These are phyloP conservation scores for Arthrobotrys iridis DNA, from an alignment of 2,329 filamentous ascomycete species.

Conservation along the genomic window DNA sequence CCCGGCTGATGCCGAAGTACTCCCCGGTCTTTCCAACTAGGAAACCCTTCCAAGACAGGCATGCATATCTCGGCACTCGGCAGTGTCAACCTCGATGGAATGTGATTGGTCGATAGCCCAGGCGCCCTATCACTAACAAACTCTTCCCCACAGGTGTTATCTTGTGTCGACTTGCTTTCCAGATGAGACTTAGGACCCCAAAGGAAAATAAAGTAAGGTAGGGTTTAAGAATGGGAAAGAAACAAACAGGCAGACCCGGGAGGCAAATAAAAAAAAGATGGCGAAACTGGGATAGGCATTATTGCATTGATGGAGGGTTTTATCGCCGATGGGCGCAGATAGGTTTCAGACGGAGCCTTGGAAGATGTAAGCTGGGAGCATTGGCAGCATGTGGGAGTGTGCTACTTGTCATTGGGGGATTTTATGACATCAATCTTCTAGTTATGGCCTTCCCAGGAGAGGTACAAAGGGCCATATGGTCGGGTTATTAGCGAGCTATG, in stretches of 20 bases:
- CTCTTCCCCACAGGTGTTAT: conserved; percentile 34
- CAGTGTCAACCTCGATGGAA: conserved; percentile 18
- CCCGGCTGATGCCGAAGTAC: conserved; percentile 39
- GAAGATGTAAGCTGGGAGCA: conserved; percentile 15
- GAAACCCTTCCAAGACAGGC: conserved; percentile 1
- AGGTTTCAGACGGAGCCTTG: conserved; percentile 34
- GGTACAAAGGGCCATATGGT: not conserved
- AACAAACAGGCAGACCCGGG: not conserved
- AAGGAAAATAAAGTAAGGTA: too few species aligned
- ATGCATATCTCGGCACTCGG: conserved; percentile 46
- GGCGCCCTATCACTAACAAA: conserved; percentile 1
- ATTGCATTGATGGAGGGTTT: conserved; percentile 14
- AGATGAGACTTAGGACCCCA: not conserved
- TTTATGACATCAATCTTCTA: conserved; percentile 46
- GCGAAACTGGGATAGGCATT: not conserved
- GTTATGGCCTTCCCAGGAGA: not conserved
- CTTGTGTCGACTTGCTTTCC: conserved; percentile 30
- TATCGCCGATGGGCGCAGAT: conserved; percentile 36
- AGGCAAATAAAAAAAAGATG: conserved; percentile 1
- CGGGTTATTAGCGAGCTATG: not conserved
- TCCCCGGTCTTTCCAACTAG: conserved; percentile 7
- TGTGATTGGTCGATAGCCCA: conserved; percentile 27
- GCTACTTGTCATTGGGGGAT: not conserved
- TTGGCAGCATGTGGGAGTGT: conserved; percentile 21
- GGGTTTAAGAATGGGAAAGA: too few species aligned